Conservation (phyloP, 148 eudicot genomes). For the Suaeda aralocaspica region DNA sequence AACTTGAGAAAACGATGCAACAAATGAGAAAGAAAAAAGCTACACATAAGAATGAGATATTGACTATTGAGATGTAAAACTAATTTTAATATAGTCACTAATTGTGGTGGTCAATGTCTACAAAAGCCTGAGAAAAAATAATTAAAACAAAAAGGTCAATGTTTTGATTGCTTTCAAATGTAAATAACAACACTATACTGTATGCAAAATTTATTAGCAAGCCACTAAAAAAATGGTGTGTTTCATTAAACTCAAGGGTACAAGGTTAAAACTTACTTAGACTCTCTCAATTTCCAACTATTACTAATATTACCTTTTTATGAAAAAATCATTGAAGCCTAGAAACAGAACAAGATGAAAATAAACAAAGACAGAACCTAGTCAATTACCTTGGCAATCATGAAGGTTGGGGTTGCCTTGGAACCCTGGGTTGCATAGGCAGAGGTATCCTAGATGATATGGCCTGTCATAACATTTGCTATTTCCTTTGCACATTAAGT, state of each 20-base stretch:
- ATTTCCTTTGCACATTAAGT: slow-evolving; percentile 7
- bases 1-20: not conserved
- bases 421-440: not conserved
- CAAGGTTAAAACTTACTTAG: not conserved
- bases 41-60: not conserved
- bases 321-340: not conserved
- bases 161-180: too few relatives aligned
- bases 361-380: too few relatives aligned
- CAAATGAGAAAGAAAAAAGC: not conserved
- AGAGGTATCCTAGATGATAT: not conserved
- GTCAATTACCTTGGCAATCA: slow-evolving; percentile 14
- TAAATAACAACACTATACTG: too few relatives aligned
- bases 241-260: not conserved
- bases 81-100: not conserved
- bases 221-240: not conserved
- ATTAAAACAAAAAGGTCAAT: too few relatives aligned
- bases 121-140: not conserved
- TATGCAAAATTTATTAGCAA: not conserved
- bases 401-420: slow-evolving; percentile 7
- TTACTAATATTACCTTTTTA: not conserved
- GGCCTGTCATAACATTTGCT: not conserved
- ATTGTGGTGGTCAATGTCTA: not conserved
- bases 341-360: not conserved
- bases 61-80: too few relatives aligned
- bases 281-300: not conserved